phyloP scores from a whole-genome alignment of 257 asterid genomes.

The Penstemon newberryi region DNA sequence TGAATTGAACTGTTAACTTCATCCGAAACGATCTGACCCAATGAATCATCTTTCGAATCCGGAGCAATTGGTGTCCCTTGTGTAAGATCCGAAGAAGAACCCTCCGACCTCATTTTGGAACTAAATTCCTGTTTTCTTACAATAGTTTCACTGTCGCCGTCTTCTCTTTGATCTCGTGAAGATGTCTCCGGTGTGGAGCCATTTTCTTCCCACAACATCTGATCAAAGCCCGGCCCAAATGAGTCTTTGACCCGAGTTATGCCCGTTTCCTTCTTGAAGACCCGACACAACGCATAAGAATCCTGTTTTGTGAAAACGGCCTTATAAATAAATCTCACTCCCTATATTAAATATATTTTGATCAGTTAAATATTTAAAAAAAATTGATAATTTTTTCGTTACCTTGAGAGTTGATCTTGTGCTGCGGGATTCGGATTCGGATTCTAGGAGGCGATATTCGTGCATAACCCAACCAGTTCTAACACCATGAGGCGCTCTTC shows the following conservation, averaged over 20 bases:
- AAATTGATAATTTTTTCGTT: background rate
- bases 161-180: slow-evolving; percentile 33
- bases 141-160: slow-evolving; percentile 26
- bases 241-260: slow-evolving; percentile 31
- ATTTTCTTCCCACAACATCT: slow-evolving; percentile 39
- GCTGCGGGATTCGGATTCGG: slow-evolving; percentile 29
- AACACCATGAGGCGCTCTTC: slow-evolving; percentile 73
- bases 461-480: slow-evolving; percentile 76
- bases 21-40: slow-evolving; percentile 40
- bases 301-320: slow-evolving; percentile 35
- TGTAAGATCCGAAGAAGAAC: slow-evolving; percentile 52
- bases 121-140: slow-evolving; percentile 9
- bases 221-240: slow-evolving; percentile 28
- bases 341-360: background rate
- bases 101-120: slow-evolving; percentile 37
- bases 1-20: slow-evolving; percentile 46
- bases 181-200: slow-evolving; percentile 43
- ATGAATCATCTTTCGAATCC: slow-evolving; percentile 26
- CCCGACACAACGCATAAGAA: slow-evolving; percentile 65
- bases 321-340: background rate
- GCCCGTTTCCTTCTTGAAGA: slow-evolving; percentile 55
- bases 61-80: slow-evolving; percentile 35
- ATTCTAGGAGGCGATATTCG: slow-evolving; percentile 56
- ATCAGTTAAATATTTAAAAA: too few species aligned
- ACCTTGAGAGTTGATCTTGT: slow-evolving; percentile 44